phyloP scores from a whole-genome alignment of 805 yeast species.

The Lachancea sp. region DNA sequence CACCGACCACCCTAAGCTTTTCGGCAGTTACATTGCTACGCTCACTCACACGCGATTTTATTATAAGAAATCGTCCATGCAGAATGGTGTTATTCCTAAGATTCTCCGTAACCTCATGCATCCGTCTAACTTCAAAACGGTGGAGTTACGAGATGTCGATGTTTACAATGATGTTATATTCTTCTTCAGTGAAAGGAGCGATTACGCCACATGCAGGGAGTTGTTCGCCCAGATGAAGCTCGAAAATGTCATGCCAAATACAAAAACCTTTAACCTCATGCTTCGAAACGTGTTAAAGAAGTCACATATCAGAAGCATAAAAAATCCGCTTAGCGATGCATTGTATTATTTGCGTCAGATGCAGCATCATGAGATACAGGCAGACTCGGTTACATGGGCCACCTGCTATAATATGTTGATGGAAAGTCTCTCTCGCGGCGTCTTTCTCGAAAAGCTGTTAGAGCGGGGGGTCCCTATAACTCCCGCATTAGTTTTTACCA shows the following conservation, averaged over 20 bases:
- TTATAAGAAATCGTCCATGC: conserved; percentile 32
- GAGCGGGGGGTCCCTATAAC: conserved; percentile 31
- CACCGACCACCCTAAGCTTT: conserved; percentile 17
- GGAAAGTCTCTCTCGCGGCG: conserved; percentile 31
- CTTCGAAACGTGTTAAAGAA: conserved; percentile 27
- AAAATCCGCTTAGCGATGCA: conserved; percentile 24
- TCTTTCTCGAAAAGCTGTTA: conserved; percentile 30
- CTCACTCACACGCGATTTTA: conserved; percentile 36
- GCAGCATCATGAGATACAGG: conserved; percentile 23
- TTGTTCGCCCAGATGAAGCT: conserved; percentile 37
- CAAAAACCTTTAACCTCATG: conserved; percentile 37
- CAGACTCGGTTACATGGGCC: conserved; percentile 37
- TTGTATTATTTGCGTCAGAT: conserved; percentile 30
- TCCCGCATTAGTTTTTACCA: conserved; percentile 20
- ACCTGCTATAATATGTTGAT: conserved; percentile 30
- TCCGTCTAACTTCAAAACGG: conserved; percentile 33
- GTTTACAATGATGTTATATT: conserved; percentile 36
- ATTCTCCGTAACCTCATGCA: conserved; percentile 36
- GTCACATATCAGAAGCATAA: conserved; percentile 26
- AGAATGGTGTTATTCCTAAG: conserved; percentile 35
- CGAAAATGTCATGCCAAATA: conserved; percentile 31
- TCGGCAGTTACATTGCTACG: conserved; percentile 32
- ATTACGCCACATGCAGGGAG: conserved; percentile 37
- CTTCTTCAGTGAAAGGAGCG: conserved; percentile 34
- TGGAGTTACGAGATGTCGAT: conserved; percentile 26